Evolutionary conservation across 2,329 filamentous ascomycete genomes (phyloP), one percentile per base, ranked within the genome.

Genomic region (Fusarium agapanthi): DNA sequence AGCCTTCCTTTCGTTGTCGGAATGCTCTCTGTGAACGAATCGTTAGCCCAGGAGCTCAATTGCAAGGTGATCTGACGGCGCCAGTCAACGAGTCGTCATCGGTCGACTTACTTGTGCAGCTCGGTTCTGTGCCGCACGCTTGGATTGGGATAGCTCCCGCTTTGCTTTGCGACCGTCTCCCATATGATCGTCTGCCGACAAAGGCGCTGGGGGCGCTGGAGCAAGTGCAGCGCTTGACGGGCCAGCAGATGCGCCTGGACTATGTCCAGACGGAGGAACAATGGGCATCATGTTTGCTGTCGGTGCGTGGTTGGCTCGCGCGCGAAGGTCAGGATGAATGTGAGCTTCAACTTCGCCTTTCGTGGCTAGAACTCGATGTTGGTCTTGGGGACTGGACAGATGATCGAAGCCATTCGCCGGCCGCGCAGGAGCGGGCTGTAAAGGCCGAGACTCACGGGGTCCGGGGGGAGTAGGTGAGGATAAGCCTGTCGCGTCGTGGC

Each of bases 1-100:
- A 98, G 50, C 94, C 93, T 83, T 99, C 96, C 81, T 99, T 99
- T 71, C 96, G 93, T 84, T 98, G 95, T 45, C 96, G 93, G 84
- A 99, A 99, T 45, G 96, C 96, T 81, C 96, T 91, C 95, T 99
- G 77, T 73, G 59, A 28, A 60, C 24, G 14, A 43, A 54, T 28
- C 44, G 78, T 82, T 74, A 81, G 79, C 32, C 37, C 50, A 45
- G 28, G 13, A 45, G 20, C 35, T 61, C 45, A 43, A 47, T 34
- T 28, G 18, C 15, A 43, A 32, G 15, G 22, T 9, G 50, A 41
- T 15, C 3, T 18, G 32, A 35, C 16, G 45, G 54, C 47, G 14
- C 26, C 37, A 20, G 43, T 28, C 20, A 32, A 40, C 20, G 38
- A 55, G 51, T 16, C 34, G 40, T 15, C 18, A 28, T 43, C 41